Evolutionary conservation across 768 basidiomycete genomes (phyloP), one percentile per base, ranked within the genome.

Genomic region (Tulasnella sp.): DNA sequence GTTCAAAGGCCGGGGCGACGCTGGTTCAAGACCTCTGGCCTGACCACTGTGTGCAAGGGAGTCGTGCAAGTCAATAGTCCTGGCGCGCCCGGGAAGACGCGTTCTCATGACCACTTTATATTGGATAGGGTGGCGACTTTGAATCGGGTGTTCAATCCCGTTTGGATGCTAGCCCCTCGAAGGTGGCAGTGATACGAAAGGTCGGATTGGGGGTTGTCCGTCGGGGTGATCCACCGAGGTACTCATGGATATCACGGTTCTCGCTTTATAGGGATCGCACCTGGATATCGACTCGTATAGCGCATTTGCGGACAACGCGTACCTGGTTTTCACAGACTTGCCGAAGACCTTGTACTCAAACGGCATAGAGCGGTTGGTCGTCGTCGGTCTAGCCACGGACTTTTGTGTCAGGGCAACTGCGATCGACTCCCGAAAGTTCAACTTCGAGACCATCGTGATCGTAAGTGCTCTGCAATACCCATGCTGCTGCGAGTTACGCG

Each of bases 321-420:
- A 87, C 37, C 86, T 87, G 79, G 81, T 86, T 76, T 84, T 86
- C 79, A 91, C 90, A 12, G 87, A 88, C 9, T 88, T 93, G n/a
- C 87, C 88, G 76, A 83, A 77, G 34, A 80, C 87, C 40, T 85
- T 92, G 75, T 83, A 84, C 79, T 85, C 85, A 69, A 85, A 87
- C 60, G 86, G 84, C 0, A 88, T 93, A 16, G 89, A 89, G 20
- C 89, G 91, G 79, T 85, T 96, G 24, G 91, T 91, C 78, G 85
- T 94, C 50, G 89, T 89, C 11, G 92, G 92, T 0, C 86, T 96
- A 46, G 94, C 95, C 28, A 91, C 93, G 2, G 95, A 96, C 83
- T 94, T 91, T 84, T 96, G 94, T 82, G 93, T 95, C 81, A 89
- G 90, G 81, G 87, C 83, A 75, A 90, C 90, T 3, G 91, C 90